A percentile compares a stretch with the other conserved stretches of the same genome.
These are phyloP conservation scores for Sporothrix phasma DNA, from an alignment of 2,329 filamentous ascomycete species.

Conservation along the genomic window DNA sequence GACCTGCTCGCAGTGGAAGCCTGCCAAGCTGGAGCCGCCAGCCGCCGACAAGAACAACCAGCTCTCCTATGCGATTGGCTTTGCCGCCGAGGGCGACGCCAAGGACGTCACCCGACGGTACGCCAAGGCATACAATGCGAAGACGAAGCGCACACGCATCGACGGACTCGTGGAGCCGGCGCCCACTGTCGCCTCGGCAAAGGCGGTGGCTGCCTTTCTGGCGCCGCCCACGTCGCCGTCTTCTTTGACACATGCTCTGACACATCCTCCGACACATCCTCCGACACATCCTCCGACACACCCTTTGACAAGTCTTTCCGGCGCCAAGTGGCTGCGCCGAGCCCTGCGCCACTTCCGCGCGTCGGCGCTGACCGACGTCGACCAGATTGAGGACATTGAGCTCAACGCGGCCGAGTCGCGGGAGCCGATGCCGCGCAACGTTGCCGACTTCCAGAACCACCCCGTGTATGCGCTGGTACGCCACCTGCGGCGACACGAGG, in stretches of 20 bases:
- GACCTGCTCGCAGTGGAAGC: slow-evolving; percentile 66
- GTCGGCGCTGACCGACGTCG: slow-evolving; percentile 47
- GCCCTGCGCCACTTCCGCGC: slow-evolving; percentile 39
- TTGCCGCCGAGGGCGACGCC: slow-evolving; percentile 67
- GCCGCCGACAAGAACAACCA: slow-evolving; percentile 64
- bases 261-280: neutral
- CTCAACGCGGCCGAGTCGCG: slow-evolving; percentile 58
- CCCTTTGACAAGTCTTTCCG: neutral
- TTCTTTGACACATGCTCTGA: neutral
- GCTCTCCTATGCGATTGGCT: slow-evolving; percentile 76
- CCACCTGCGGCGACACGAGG: slow-evolving; percentile 74
- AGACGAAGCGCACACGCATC: slow-evolving; percentile 73
- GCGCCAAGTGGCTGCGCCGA: slow-evolving; percentile 41
- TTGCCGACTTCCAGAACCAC: slow-evolving; percentile 81
- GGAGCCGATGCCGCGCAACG: slow-evolving; percentile 78
- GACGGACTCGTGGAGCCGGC: slow-evolving; percentile 36
- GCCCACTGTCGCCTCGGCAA: slow-evolving; percentile 11
- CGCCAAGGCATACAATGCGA: slow-evolving; percentile 78
- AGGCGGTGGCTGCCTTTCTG: neutral
- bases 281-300: neutral
- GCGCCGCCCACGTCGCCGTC: neutral
- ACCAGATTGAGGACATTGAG: slow-evolving; percentile 75
- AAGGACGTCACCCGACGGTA: slow-evolving; percentile 85
- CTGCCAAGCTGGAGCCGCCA: slow-evolving; percentile 71
- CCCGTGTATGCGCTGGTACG: slow-evolving; percentile 75